Evolutionary conservation across 2,329 filamentous ascomycete genomes (phyloP), one percentile per base, ranked within the genome.

Genomic region (Cladosporium sp.): DNA sequence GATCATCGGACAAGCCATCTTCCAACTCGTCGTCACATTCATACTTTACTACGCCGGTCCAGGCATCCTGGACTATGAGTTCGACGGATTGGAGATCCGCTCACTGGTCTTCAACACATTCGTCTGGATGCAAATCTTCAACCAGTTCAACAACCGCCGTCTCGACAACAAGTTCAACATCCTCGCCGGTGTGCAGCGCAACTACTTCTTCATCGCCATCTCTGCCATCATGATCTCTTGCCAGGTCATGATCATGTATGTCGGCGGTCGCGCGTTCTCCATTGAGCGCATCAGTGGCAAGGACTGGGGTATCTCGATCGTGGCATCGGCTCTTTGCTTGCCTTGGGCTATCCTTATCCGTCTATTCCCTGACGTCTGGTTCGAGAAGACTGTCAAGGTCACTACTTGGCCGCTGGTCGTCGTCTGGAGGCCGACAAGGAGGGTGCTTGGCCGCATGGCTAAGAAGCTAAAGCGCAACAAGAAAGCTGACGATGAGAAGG

Each of bases 111-210:
- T 97, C 82, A 97, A 97, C 78, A 94, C 91, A 0, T 97, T 97
- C 70, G 93, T 97, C 56, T 97, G 93, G 93, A 97, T 97, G 92
- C 93, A 97, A 68, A 95, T 97, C 66, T 97, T 97, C 79, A 97
- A 97, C 75, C 89, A 96, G 71, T 90, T 95, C 83, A 97, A 97
- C 78, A 96, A 96, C 76, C 90, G 93, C 59, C 91, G 93, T 9
- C 80, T 97, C 56, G 93, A 97, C 73, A 97, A 97, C 75, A 83
- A 86, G 57, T 92, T 96, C 80, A 97, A 97, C 74, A 91, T 97
- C 61, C 93, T 97, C 61, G 92, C 96, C 70, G 91, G 91, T 56
- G 83, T 97, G 60, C 81, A 81, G 28, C 83, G 83, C 70, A 97
- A 97, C 73, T 88, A 82, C 76, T 96, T 95, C 80, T 97, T 97